Evolutionary conservation across 176 grass and related monocot species (phyloP), one percentile per base, ranked within the genome.

Genomic region (Oryza officinalis): DNA sequence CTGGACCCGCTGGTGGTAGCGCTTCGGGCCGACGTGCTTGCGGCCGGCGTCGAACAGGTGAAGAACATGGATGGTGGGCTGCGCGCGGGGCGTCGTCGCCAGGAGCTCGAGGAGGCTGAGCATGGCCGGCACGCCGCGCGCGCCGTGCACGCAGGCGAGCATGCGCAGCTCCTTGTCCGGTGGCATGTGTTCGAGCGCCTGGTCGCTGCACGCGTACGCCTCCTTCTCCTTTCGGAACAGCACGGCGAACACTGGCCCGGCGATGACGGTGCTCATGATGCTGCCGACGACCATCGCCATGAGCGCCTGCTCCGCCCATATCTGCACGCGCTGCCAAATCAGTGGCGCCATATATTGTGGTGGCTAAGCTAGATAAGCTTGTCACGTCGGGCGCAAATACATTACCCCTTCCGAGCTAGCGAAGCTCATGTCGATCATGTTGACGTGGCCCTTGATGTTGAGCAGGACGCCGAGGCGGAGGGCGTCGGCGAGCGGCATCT

Each of bases 351-450:
- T n/a, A n/a, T n/a, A n/a, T 20, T 20, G 49, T 52, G 14, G 46
- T 52, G 5, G 49, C 15, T 52, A 37, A 52, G 17, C 17, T 52
- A 52, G 49, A 18, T 49, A 17, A 32, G 32, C 32, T 32, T 1
- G 4, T 32, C 32, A 32, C 35, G 35, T 37, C 0, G 35, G 35
- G 35, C 7, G 1, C 35, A 37, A 37, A 37, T 6, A 37, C 31
- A 5, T n/a, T 85, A 85, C 83, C 82, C 87, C 87, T 40, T 85
- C 77, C 11, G 82, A 81, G 6, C 71, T 80, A 23, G 82, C 82
- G 71, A 89, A 85, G 30, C 52, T 81, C 77, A 85, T 89, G 77
- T 85, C 65, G 77, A 89, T 80, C 82, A 89, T 89, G 82, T 89
- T 85, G 65, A 89, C 87, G 31, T 89, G 82, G 18, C 87, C 87